These are phyloP conservation scores for Mycena olivaceomarginata DNA, from an alignment of 768 basidiomycete genomes.

Conservation along the genomic window DNA sequence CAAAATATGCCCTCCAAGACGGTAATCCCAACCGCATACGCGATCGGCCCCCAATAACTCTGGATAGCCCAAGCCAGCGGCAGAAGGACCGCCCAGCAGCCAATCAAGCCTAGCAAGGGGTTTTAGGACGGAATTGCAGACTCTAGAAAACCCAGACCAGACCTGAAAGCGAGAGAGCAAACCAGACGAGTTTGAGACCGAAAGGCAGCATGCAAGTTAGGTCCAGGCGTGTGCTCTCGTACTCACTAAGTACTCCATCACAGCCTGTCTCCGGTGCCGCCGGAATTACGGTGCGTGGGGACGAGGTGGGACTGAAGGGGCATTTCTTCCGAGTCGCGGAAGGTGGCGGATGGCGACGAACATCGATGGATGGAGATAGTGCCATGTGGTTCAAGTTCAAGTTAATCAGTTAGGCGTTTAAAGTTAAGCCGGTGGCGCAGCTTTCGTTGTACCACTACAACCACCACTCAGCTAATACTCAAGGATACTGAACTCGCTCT, in stretches of 20 bases:
- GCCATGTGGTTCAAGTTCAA: conserved; percentile 6
- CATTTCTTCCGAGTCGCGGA: neutral
- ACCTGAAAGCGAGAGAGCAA: conserved; percentile 43
- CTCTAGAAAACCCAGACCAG: neutral
- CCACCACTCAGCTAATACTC: neutral
- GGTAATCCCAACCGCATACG: conserved; percentile 38
- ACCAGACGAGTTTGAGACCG: conserved; percentile 45
- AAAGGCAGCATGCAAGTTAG: conserved; percentile 41
- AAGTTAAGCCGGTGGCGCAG: neutral
- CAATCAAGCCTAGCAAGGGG: conserved; percentile 35
- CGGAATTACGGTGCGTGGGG: conserved; percentile 28
- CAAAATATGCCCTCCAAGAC: conserved; percentile 38
- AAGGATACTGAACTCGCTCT: neutral
- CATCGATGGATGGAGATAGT: conserved; percentile 19
- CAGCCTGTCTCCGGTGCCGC: conserved; percentile 26
- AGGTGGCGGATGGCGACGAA: conserved; percentile 15
- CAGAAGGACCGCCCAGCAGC: conserved; percentile 47
- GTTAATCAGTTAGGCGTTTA: conserved; percentile 30
- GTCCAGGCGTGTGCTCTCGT: neutral
- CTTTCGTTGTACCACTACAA: neutral
- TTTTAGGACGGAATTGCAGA: neutral
- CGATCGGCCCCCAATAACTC: conserved; percentile 41
- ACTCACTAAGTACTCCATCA: neutral
- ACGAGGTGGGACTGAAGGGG: neutral
- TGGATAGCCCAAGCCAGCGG: conserved; percentile 36